These are phyloP conservation scores for Boletus tylopilopsis DNA, from an alignment of 768 basidiomycete species.

Conservation along the genomic window DNA sequence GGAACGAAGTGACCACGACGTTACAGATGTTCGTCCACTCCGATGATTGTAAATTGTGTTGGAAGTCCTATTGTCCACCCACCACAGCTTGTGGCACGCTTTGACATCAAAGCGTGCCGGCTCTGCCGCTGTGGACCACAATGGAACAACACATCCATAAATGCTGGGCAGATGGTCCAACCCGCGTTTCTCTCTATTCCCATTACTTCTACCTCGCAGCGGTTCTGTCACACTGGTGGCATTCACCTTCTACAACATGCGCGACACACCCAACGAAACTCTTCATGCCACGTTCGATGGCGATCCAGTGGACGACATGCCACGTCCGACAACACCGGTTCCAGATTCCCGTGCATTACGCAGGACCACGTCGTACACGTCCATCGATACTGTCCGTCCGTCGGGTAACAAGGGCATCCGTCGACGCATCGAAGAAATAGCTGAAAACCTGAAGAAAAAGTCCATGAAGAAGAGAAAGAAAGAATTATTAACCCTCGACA, in stretches of 20 bases:
- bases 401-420: conserved; percentile 7
- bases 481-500: background rate
- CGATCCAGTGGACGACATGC: background rate
- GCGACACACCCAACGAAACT: background rate
- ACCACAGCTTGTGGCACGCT: background rate
- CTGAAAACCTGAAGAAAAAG: conserved; percentile 2
- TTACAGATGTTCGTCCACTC: too few relatives aligned
- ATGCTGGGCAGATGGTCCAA: background rate
- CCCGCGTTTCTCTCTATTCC: background rate
- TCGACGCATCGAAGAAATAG: conserved; percentile 12
- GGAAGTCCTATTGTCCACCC: background rate
- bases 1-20: too few relatives aligned
- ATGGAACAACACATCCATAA: conserved; percentile 5
- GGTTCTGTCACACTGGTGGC: background rate
- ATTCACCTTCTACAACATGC: conserved; percentile 3
- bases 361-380: conserved; percentile 19
- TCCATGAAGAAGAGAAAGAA: conserved; percentile 4
- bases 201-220: background rate
- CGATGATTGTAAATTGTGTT: too few relatives aligned
- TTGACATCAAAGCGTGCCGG: conserved; percentile 7
- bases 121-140: conserved; percentile 3
- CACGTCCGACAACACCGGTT: conserved; percentile 1
- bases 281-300: background rate
- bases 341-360: conserved; percentile 8
- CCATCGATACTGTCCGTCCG: conserved; percentile 14